Base-by-base conservation (phyloP, 129 eudicot genomes). In the Artemisia tridentata region DNA sequence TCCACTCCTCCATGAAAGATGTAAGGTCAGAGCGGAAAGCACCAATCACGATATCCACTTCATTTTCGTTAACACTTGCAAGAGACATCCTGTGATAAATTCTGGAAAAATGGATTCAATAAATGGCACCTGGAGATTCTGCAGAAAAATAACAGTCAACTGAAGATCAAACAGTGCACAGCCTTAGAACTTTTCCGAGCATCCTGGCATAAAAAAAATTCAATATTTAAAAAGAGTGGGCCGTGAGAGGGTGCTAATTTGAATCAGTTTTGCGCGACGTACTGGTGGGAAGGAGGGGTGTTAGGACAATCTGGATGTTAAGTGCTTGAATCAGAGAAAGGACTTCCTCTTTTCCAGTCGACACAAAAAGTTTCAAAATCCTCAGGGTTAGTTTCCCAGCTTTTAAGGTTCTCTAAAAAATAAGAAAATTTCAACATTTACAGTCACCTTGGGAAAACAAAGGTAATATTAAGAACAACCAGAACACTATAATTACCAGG, bases 31-130 rank as follows among this genome's bases (percentile, higher is more conserved):
- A 60, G 29, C 81, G 88, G 43, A 95, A 79, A n/a, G 97, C 99
- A 38, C 85, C 99, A 66, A 95, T 90, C 70, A 95, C 99, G 57
- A 95, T 95, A 76, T 95, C 99, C 49, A 95, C 91, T 73, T 95
- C 97, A 49, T 86, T 87, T 14, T 83, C 83, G 15, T 69, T 75
- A 70, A 85, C 72, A 68, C 49, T 75, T 57, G 80, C 67, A 73
- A 74, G 76, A 72, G 96, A 88, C 99, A 90, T 95, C 6, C 58
- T 86, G 67, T 52, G 55, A 68, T 85, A 65, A 52, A 52, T 68
- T 64, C 29, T 25, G 47, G 43, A 13, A 23, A 57, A 67, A 23
- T 34, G 70, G n/a, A 68, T 49, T 60, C 59, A 58, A 58, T 45
- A 57, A 51, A 54, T 11, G 29, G 64, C 68, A 46, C 29, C 45